Evolutionary conservation across 2,329 filamentous ascomycete species (phyloP).

Genomic region (Monilinia fructigena): DNA sequence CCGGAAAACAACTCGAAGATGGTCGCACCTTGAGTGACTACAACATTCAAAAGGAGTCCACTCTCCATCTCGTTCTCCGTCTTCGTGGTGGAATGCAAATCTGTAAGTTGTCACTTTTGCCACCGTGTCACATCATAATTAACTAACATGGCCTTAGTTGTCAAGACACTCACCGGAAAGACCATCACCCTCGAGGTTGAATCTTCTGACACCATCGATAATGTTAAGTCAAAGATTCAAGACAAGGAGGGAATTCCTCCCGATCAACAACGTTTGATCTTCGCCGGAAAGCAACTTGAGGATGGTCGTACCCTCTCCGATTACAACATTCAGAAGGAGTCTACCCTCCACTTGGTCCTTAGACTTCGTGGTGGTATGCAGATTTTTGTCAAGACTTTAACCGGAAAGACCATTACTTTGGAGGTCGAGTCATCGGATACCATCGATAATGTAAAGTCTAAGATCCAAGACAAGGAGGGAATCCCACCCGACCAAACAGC

Average conservation of each 20-base stretch:
- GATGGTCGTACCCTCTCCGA: conserved; percentile 88
- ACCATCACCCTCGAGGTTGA: conserved; percentile 99
- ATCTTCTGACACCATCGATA: conserved; percentile 99
- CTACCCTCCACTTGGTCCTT: conserved; percentile 76
- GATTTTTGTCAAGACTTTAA: conserved; percentile 70
- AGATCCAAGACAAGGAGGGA: conserved; percentile 72
- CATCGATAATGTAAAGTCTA: conserved; percentile 70
- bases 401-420: conserved; percentile 67
- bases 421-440: conserved; percentile 68
- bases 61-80: conserved; percentile 80
- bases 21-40: conserved; percentile 88
- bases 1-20: conserved; percentile 94
- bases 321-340: conserved; percentile 97
- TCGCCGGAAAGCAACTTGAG: conserved; percentile 90
- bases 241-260: conserved; percentile 93
- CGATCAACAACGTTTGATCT: conserved; percentile 91
- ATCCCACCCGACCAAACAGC: conserved; percentile 71
- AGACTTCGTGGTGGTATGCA: conserved; percentile 80
- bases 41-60: conserved; percentile 94
- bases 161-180: conserved; percentile 87
- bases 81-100: conserved; percentile 90
- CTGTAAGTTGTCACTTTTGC: conserved; percentile 48
- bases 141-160: conserved; percentile 50
- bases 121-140: conserved; percentile 54
- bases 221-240: conserved; percentile 92